Evolutionary conservation across 495 filamentous ascomycete species (phyloP), one percentile per base, ranked within the genome.

Genomic region (Lasiosphaeriaceae sp.): DNA sequence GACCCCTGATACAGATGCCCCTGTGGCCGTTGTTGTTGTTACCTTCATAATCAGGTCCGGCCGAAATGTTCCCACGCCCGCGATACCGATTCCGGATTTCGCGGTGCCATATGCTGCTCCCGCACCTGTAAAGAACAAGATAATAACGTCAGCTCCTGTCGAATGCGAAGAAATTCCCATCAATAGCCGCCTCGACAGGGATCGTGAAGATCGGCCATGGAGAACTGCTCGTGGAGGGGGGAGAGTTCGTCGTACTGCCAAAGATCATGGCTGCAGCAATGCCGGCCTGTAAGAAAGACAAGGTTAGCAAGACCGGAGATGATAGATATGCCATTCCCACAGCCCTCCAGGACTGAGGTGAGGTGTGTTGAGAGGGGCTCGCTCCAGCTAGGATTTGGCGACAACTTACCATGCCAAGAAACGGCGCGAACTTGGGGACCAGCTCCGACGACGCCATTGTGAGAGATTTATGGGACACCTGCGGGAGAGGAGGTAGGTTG

Each of bases 21-120:
- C 26, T 9, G 26, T 31, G 26, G n/a, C n/a, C 26, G 9, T 31
- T 9, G 26, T 31, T 9, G 26, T 9, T 4, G 26, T 31, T 79
- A 85, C 91, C 87, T 97, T 99, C 94, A 99, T 99, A 71, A 97
- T 97, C 63, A 99, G 78, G 64, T 97, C 91, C 56, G 94, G 85
- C 62, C 95, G 80, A 68, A 93, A 97, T 12, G 88, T 93, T 49
- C 92, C 94, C 31, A 97, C 88, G 60, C 95, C 95, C 50, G 92
- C 82, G 61, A 99, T 99, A 61, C 93, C 94, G 65, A 97, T 96
- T 52, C 94, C 94, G 16, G 94, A 89, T 75, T 97, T 96, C 1
- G 94, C 92, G 43, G 94, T 99, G 62, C 94, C 94, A 75, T 97
- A 99, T 61, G 94, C 94, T 57, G 94, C 94, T 65, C 94, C 94